Conservation (phyloP, 2,329 filamentous ascomycete genomes). For the Bipolaris gigantea region DNA sequence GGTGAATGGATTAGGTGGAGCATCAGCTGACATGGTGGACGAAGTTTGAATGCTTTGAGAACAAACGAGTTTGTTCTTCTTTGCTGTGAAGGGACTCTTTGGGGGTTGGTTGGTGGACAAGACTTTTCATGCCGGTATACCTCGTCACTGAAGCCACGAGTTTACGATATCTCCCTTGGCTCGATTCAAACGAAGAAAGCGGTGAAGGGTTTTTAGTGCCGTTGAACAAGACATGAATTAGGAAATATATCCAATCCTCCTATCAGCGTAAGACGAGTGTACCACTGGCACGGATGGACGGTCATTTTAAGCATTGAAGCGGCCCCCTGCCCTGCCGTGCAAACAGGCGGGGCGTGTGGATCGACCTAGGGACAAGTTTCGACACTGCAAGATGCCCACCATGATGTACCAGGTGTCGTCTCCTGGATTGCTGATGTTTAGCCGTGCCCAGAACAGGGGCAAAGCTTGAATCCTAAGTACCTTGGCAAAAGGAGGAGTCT, state of each 20-base stretch:
- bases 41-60: neutral
- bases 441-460: neutral
- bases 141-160: conserved; percentile 5
- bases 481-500: neutral
- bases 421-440: neutral
- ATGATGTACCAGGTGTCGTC: neutral
- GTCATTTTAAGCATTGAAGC: neutral
- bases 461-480: neutral
- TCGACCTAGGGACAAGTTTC: neutral
- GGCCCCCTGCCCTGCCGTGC: conserved; percentile 7
- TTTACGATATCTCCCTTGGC: neutral
- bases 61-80: neutral
- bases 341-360: conserved; percentile 10
- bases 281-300: neutral
- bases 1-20: neutral
- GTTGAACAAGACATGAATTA: neutral
- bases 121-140: conserved; percentile 4
- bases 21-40: neutral
- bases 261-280: neutral
- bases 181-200: neutral
- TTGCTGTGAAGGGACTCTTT: conserved; percentile 2
- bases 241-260: neutral
- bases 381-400: neutral
- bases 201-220: neutral
- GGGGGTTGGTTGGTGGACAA: neutral